Base-by-base conservation (phyloP, 106 monocot genomes). In the Cymbidium sinense region DNA sequence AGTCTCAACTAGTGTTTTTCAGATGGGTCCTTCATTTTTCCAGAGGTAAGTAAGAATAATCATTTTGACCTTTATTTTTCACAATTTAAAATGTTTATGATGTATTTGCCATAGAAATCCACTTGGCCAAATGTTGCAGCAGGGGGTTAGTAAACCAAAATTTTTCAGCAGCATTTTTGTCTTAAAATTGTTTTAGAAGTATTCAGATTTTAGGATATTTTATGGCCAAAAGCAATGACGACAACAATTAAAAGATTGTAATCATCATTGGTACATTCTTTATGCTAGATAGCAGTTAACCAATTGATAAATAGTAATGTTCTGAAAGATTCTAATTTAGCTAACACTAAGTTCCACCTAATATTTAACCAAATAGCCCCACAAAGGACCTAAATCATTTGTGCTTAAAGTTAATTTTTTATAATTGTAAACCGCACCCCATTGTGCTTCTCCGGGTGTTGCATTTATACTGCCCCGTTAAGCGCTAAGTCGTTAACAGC, bases 11-110 rank as follows among this genome's bases (percentile, higher is more conserved):
- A 64, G 75, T 75, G 65, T 79, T 65, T 79, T 88, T 21, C 83
- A 79, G 50, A 88, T 81, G 52, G 86, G 92, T n/a, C 34, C 92
- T 82, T 95, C 95, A 41, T 52, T 95, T 70, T 90, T 95, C 74
- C 89, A 95, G 86, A 80, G 83, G 95, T 95, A 82, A 67, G 75
- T 76, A 6, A n/a, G 52, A 58, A 31, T 31, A 51, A 2, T 62
- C 27, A 27, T 27, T 62, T 58, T 58, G n/a, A 27, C 27, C 61
- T 62, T 25, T 62, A 11, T 8, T 62, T 62, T 39, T 67, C 12
- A 67, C 17, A 67, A 33, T 13, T 67, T 15, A 17, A 67, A 67
- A 54, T 54, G 21, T 67, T 31, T 67, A 12, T 11, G 0, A 23
- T 23, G 15, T 67, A 15, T 67, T 64, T 67, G 3, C 3, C 33